Evolutionary conservation across 148 eudicot genomes (phyloP).

Genomic region (Persicaria tinctoria): DNA sequence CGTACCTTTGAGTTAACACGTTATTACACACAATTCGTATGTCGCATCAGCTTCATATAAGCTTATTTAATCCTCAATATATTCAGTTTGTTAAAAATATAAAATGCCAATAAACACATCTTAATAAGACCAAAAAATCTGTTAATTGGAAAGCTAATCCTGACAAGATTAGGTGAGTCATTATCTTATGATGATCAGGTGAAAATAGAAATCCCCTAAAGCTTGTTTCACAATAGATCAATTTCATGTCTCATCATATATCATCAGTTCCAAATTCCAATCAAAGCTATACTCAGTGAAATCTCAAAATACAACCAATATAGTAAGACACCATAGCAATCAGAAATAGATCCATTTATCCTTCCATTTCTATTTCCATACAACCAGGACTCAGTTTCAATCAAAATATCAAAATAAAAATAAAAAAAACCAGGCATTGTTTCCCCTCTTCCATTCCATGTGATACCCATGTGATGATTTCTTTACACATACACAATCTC

Average conservation of each 20-base stretch:
- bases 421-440: not conserved
- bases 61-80: too few species aligned
- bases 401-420: not conserved
- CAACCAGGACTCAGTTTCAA: not conserved
- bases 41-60: too few species aligned
- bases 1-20: too few species aligned
- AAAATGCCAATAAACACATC: not conserved
- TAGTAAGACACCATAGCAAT: not conserved
- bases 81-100: too few species aligned
- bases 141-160: not conserved
- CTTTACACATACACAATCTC: slow-evolving; percentile 12
- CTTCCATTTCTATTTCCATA: not conserved
- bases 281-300: not conserved
- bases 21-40: too few species aligned
- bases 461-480: slow-evolving; percentile 8
- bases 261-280: not conserved
- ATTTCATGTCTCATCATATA: not conserved
- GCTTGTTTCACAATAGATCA: not conserved
- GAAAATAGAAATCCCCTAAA: not conserved
- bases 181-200: not conserved
- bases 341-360: not conserved
- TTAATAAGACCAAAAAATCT: not conserved
- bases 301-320: not conserved
- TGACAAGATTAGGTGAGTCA: not conserved
- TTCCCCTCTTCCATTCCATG: slow-evolving; percentile 12